Evolutionary conservation across 768 basidiomycete genomes (phyloP).

Genomic region (Mycena pura): DNA sequence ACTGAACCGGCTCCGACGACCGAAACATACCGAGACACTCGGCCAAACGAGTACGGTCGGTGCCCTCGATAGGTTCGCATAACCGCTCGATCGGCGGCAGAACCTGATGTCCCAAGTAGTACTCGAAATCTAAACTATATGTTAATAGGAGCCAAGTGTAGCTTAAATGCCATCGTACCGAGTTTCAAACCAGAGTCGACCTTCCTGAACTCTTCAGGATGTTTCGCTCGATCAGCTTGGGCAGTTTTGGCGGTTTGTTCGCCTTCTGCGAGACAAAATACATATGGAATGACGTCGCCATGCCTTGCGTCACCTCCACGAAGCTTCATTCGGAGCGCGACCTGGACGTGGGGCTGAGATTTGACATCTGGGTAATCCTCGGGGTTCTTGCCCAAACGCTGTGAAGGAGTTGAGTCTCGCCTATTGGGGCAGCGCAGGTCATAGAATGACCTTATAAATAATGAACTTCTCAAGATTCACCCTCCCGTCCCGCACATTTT

Average conservation of each 20-base stretch:
- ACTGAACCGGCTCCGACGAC: neutral
- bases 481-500: slow-evolving; percentile 78
- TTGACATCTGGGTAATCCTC: slow-evolving; percentile 97
- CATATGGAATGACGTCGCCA: slow-evolving; percentile 95
- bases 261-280: slow-evolving; percentile 86
- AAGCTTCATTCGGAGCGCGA: slow-evolving; percentile 88
- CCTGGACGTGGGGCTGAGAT: slow-evolving; percentile 95
- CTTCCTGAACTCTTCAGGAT: slow-evolving; percentile 90
- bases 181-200: slow-evolving; percentile 72
- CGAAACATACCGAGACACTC: slow-evolving; percentile 85
- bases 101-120: slow-evolving; percentile 91
- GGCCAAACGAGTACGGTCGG: slow-evolving; percentile 88
- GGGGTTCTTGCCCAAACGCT: slow-evolving; percentile 96
- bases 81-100: slow-evolving; percentile 94
- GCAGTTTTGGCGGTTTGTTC: slow-evolving; percentile 72
- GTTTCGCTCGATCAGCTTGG: slow-evolving; percentile 90
- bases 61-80: slow-evolving; percentile 96
- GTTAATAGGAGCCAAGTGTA: slow-evolving; percentile 8
- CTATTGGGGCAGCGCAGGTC: neutral
- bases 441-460: slow-evolving; percentile 78
- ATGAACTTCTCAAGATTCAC: slow-evolving; percentile 93
- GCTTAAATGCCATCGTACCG: slow-evolving; percentile 52
- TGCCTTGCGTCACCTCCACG: slow-evolving; percentile 80
- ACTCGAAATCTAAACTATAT: slow-evolving; percentile 74
- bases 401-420: neutral